Base-by-base conservation (phyloP, 305 asterid genomes). In the Rubia occidens region DNA sequence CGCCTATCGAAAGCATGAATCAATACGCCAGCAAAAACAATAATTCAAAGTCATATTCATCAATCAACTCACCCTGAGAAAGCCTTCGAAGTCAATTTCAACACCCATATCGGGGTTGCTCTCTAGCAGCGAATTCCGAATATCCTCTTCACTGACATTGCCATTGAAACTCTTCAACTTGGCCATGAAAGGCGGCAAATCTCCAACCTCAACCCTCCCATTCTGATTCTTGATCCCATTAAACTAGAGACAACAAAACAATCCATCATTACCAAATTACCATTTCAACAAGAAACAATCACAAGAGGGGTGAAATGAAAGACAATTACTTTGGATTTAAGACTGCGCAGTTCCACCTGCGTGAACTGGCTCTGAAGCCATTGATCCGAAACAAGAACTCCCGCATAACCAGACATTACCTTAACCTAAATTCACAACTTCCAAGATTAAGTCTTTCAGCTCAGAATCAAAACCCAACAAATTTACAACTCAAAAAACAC, bases 311-410 rank as follows among this genome's bases (percentile, higher is more conserved):
- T 1, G 20, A 15, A 61, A 35, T 29, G 32, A 29, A 13, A 68
- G 58, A 76, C 7, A 14, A 18, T n/a, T 87, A 92, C 98, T 75
- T 87, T 90, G 80, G 96, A 83, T 84, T 90, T 87, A 74, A 93
- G 95, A 80, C 85, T 76, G 45, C 94, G 96, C 66, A 93, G 97
- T 83, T 89, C 96, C 61, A 90, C 96, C 81, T 92, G 98, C 7
- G 98, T 93, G 82, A 92, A 92, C 84, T 90, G 96, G 75, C 95
- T 90, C 71, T 92, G 97, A 77, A 92, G 97, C 96, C 92, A 91
- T 79, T 92, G 97, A 86, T 90, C 97, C 75, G 98, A 87, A 71
- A 90, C 95, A 53, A 90, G 21, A 75, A 93, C 97, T 65, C 98
- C 98, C 67, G 70, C 91, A 44, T 83, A 92, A 83, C 85, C 79